phyloP scores from a whole-genome alignment of 2,329 filamentous ascomycete species.

The Apiospora rasikravindrae region DNA sequence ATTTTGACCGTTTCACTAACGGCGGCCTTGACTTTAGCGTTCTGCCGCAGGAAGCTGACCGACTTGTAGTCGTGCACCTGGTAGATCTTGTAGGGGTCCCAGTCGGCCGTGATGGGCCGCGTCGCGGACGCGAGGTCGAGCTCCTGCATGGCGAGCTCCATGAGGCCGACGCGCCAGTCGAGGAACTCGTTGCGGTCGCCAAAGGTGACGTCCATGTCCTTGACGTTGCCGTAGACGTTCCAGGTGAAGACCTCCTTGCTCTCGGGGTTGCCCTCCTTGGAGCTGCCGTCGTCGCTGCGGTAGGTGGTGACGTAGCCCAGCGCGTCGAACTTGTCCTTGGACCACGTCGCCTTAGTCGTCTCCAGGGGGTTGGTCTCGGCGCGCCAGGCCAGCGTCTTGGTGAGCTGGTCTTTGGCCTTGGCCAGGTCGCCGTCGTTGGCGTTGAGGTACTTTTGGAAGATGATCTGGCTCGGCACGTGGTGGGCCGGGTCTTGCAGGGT shows the following conservation, averaged over 20 bases:
- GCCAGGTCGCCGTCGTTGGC: slow-evolving; percentile 80
- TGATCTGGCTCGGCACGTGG: slow-evolving; percentile 78
- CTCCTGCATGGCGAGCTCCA: slow-evolving; percentile 82
- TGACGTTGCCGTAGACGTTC: slow-evolving; percentile 91
- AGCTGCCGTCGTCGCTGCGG: slow-evolving; percentile 28
- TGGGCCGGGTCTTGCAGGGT: slow-evolving; percentile 57
- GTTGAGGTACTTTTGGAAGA: slow-evolving; percentile 92
- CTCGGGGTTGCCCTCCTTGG: slow-evolving; percentile 26
- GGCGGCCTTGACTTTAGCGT: slow-evolving; percentile 75
- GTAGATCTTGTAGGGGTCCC: slow-evolving; percentile 87
- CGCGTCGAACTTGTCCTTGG: slow-evolving; percentile 72
- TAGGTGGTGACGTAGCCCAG: slow-evolving; percentile 84
- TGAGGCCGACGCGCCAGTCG: slow-evolving; percentile 85
- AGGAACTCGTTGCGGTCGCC: slow-evolving; percentile 86
- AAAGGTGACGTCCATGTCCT: slow-evolving; percentile 81
- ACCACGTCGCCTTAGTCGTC: slow-evolving; percentile 68
- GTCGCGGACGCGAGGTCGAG: slow-evolving; percentile 74
- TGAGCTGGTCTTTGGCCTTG: slow-evolving; percentile 79
- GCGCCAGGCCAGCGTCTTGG: slow-evolving; percentile 81
- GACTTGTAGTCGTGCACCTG: slow-evolving; percentile 94
- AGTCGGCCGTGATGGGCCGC: slow-evolving; percentile 71
- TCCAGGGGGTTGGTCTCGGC: slow-evolving; percentile 75
- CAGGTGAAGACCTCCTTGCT: slow-evolving; percentile 77
- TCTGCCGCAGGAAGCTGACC: slow-evolving; percentile 84
- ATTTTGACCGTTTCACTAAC: slow-evolving; percentile 81